Conservation (phyloP, 257 asterid species). For the Salvia rosmarinus region DNA sequence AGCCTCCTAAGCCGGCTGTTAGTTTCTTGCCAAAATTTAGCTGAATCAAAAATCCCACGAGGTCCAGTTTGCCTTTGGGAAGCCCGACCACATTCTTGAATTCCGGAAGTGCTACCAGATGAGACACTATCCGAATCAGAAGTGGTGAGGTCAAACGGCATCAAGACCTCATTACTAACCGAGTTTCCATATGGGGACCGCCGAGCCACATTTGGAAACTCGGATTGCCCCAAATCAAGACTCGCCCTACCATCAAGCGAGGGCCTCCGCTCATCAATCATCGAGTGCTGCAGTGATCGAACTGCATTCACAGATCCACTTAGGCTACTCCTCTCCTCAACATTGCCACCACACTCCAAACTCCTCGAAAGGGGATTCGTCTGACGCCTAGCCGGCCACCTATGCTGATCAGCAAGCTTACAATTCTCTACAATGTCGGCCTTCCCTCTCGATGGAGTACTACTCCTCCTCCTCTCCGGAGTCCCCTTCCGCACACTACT, state of each 20-base stretch:
- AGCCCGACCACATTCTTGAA: conserved; percentile 58
- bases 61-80: conserved; percentile 51
- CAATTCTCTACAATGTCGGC: conserved; percentile 60
- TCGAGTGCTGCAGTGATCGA: conserved; percentile 58
- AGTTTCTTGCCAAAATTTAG: conserved; percentile 97
- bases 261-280: conserved; percentile 75
- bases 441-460: conserved; percentile 66
- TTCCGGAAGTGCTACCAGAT: conserved; percentile 88
- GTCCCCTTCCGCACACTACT: conserved; percentile 70
- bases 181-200: conserved; percentile 50
- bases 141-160: conserved; percentile 64
- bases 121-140: conserved; percentile 96
- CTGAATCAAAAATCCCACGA: conserved; percentile 68
- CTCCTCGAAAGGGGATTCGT: conserved; percentile 68
- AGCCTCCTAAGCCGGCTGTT: conserved; percentile 84
- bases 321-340: conserved; percentile 51
- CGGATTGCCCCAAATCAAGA: conserved; percentile 65
- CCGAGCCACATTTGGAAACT: conserved; percentile 50
- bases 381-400: conserved; percentile 83
- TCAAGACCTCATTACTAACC: conserved; percentile 47
- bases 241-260: conserved; percentile 68
- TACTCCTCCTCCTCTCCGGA: conserved; percentile 71
- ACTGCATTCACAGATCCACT: conserved; percentile 61
- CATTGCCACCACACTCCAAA: conserved; percentile 56
- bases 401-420: conserved; percentile 74